Evolutionary conservation across 139 green algal genomes (phyloP), one percentile per base, ranked within the genome.

Genomic region (Coelastrella sp.): DNA sequence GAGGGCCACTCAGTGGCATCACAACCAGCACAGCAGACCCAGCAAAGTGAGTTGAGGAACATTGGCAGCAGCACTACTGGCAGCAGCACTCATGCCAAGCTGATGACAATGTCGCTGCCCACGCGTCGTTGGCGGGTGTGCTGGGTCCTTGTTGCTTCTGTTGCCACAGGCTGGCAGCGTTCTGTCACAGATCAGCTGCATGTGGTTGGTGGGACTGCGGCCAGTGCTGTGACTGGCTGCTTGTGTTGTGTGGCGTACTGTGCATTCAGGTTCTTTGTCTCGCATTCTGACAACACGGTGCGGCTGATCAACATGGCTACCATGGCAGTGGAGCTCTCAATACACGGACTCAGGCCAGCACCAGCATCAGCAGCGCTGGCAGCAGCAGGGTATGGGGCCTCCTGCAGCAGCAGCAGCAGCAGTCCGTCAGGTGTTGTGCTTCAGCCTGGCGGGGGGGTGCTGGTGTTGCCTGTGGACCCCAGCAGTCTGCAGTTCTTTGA

Each of bases 401-500:
- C 81, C 72, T 93, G 74, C 85, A 92, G 75, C 87, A 82, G 3
- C 57, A 84, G 24, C 73, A 63, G 35, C 35, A 84, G 90, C 85
- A 88, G 63, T 24, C 73, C 87, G 35, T 78, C 72, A 20, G 84
- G 84, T 22, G 79, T 63, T 59, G 66, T 25, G 85, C 58, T 92
- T 74, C 81, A 92, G 83, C 85, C 83, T 6, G 85, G 89, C 22
- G 92, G 56, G 5, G 92, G 90, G n/a, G 66, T 91, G 7, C 84
- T 97, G 91, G 92, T 94, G 76, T 8, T 98, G 85, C 92, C 95
- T 6, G 90, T 70, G 14, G 74, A 90, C 7, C 93, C 95, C 65
- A 90, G 94, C 27, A 59, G 92, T 81, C 89, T 98, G 90, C 96
- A 98, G 85, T 94, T 96, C 14, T 97, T 94, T 75, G 96, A 98